A percentile compares a stretch with the other conserved stretches of the same genome.
phyloP scores from a whole-genome alignment of 169 alveolate genomes.

The Miamiensis avidus region DNA sequence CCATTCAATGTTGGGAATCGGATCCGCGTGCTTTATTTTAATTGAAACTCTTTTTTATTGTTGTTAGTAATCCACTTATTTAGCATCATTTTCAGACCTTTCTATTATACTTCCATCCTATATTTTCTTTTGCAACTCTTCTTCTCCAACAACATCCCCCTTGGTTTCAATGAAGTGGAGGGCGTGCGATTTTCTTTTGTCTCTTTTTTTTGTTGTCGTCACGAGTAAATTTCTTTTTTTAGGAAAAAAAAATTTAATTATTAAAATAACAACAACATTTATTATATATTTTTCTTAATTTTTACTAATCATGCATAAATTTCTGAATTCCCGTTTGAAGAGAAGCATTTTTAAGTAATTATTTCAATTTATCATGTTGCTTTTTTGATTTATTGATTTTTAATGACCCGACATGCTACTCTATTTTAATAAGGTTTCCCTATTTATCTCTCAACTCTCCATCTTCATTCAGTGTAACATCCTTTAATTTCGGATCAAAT shows the following conservation, averaged over 20 bases:
- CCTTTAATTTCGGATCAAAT: constrained; percentile 32
- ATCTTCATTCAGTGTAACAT: constrained; percentile 36
- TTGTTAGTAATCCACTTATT: constrained; percentile 1
- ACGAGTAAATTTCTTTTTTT: constrained; percentile 19
- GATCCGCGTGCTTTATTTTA: constrained; percentile 61
- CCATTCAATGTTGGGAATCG: constrained; percentile 78
- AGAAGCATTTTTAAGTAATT: constrained; percentile 9
- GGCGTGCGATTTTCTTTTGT: constrained; percentile 31
- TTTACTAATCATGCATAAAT: background rate
- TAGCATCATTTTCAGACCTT: background rate
- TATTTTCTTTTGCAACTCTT: background rate
- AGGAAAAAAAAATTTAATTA: background rate
- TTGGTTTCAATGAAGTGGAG: constrained; percentile 38
- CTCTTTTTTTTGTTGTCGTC: constrained; percentile 23
- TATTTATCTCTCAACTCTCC: constrained; percentile 55
- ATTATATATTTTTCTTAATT: constrained; percentile 1
- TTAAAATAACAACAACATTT: background rate
- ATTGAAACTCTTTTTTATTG: constrained; percentile 24
- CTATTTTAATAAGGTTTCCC: constrained; percentile 46
- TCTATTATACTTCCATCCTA: background rate
- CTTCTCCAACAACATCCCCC: background rate
- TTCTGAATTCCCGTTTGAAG: background rate
- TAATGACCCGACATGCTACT: constrained; percentile 29
- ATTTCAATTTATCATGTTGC: constrained; percentile 30
- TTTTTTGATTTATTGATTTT: constrained; percentile 45